A percentile compares a stretch with the other conserved stretches of the same genome.
Conservation (phyloP, 2,329 filamentous ascomycete genomes). For the Leptographium galeiforme region DNA sequence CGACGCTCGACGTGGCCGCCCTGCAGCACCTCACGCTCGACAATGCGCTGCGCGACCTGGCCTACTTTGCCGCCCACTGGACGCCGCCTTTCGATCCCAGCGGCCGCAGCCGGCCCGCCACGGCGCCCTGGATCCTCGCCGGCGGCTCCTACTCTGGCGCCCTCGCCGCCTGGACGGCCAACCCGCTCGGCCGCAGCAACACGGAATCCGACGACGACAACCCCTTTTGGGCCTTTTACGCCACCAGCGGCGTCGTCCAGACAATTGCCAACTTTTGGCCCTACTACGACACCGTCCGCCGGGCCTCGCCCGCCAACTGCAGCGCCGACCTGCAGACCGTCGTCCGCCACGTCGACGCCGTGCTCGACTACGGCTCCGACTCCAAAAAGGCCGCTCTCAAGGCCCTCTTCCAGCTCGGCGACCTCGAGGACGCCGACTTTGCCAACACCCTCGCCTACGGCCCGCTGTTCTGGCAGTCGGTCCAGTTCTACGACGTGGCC, state of each 20-base stretch:
- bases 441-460: constrained; percentile 35
- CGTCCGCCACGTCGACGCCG: constrained; percentile 36
- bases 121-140: constrained; percentile 39
- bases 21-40: constrained; percentile 26
- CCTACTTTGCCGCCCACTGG: constrained; percentile 30
- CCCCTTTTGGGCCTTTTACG: constrained; percentile 40
- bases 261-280: constrained; percentile 37
- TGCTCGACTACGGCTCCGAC: constrained; percentile 23
- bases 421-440: constrained; percentile 31
- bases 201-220: background rate
- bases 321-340: constrained; percentile 34
- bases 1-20: constrained; percentile 20
- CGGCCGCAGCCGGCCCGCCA: constrained; percentile 27
- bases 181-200: background rate
- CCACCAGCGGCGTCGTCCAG: constrained; percentile 40
- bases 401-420: constrained; percentile 31
- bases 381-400: constrained; percentile 31
- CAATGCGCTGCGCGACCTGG: constrained; percentile 26
- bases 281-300: constrained; percentile 30
- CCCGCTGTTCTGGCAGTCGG: constrained; percentile 41
- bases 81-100: constrained; percentile 34
- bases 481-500: constrained; percentile 20
- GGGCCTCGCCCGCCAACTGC: constrained; percentile 43
- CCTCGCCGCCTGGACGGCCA: constrained; percentile 23
- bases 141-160: constrained; percentile 45